Evolutionary conservation across 1,139 yeast species (phyloP).

Genomic region (Lipomyces yarrowii): DNA sequence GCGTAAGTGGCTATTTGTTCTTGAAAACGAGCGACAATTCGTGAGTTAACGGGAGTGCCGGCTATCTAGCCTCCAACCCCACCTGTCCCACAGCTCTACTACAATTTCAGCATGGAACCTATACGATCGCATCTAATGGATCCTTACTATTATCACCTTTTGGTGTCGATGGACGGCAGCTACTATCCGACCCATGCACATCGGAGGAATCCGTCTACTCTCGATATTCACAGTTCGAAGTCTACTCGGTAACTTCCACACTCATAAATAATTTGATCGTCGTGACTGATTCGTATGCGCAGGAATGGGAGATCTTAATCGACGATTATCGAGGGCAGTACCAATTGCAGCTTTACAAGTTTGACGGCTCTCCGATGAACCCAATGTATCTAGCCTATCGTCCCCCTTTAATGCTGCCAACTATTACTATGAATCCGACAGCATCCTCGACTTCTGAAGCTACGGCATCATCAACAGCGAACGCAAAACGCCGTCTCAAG

Average conservation of each 20-base stretch:
- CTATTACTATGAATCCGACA: conserved; percentile 87
- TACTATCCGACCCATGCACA: conserved; percentile 80
- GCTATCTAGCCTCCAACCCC: conserved; percentile 57
- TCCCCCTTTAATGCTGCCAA: conserved; percentile 97
- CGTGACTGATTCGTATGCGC: neutral
- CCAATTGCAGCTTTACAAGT: conserved; percentile 71
- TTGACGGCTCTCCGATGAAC: conserved; percentile 80
- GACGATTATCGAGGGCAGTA: conserved; percentile 84
- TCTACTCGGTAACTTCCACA: conserved; percentile 16
- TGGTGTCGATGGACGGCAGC: conserved; percentile 89
- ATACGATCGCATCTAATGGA: conserved; percentile 63
- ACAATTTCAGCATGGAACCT: conserved; percentile 87
- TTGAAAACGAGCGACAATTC: neutral
- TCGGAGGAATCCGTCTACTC: conserved; percentile 59
- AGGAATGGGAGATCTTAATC: conserved; percentile 50
- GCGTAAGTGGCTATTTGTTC: conserved; percentile 37
- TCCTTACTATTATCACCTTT: conserved; percentile 71
- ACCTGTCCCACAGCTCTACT: conserved; percentile 81
- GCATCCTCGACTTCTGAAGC: conserved; percentile 41
- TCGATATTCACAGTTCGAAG: conserved; percentile 51
- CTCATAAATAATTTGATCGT: neutral
- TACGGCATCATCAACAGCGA: conserved; percentile 37
- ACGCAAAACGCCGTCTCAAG: conserved; percentile 36
- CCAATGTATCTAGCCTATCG: conserved; percentile 88
- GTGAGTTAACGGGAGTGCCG: neutral